Conservation (phyloP, 2,329 filamentous ascomycete genomes). For the Amphichorda felina region DNA sequence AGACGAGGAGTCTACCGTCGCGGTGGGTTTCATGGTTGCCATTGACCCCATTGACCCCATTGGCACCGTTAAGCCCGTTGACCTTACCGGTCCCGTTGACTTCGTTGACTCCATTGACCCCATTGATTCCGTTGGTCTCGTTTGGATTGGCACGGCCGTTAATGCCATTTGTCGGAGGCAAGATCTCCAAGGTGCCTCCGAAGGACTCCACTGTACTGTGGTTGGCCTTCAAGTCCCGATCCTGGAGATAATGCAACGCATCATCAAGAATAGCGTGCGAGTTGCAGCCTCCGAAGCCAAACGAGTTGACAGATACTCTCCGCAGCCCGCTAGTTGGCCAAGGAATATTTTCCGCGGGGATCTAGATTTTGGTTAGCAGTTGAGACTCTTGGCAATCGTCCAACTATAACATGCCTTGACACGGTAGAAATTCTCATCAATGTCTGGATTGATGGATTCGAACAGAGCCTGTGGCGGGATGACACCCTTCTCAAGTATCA, state of each 20-base stretch:
- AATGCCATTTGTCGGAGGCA: no score
- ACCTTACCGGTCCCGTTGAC: neutral
- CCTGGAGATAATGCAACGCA: constrained; percentile 4
- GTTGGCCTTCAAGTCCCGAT: constrained; percentile 2
- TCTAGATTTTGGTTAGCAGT: no score
- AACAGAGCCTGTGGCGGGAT: constrained; percentile 36
- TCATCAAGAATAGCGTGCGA: constrained; percentile 11
- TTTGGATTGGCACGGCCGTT: no score
- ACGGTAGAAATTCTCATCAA: neutral
- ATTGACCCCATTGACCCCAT: neutral
- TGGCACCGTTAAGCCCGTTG: no score
- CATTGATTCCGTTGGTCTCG: no score
- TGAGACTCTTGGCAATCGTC: no score
- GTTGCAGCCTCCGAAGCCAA: constrained; percentile 11
- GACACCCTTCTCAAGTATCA: constrained; percentile 38
- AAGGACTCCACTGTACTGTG: neutral
- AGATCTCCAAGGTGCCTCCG: no score
- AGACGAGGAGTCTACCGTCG: neutral
- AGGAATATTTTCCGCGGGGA: neutral
- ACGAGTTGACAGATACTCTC: constrained; percentile 8
- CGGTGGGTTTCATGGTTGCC: neutral
- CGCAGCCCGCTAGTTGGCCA: constrained; percentile 3
- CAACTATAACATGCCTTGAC: constrained; percentile 1
- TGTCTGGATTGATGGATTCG: constrained; percentile 1
- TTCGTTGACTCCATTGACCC: neutral